Base-by-base conservation (phyloP, 257 asterid genomes). In the Nicotiana noctiflora region DNA sequence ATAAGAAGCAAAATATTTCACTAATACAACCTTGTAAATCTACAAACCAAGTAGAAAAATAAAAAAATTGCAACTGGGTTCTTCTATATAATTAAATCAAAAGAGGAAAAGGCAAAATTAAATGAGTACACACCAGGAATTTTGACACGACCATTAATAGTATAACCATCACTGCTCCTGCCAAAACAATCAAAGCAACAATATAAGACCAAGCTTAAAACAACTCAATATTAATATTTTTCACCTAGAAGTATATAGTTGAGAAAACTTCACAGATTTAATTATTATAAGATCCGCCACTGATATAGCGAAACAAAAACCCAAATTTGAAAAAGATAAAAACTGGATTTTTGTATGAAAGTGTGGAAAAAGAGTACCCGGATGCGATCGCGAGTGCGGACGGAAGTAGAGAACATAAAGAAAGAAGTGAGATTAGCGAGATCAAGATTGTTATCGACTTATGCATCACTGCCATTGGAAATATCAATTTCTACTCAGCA, bases 81-180 rank as follows among this genome's bases (percentile, higher is more conserved):
- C 31, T 65, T 65, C 25, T 65, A 29, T 31, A 9, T 65, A 65
- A 31, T 8, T 14, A 3, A 65, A 65, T 31, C 44, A 32, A 23
- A 23, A 23, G n/a, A 25, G 44, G 27, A 17, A 14, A 27, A 10
- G 25, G 80, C 4, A 18, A 60, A 60, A 40, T n/a, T 27, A 49
- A 51, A 65, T 29, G 49, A 79, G 19, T 29, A 51, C 44, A 44
- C 63, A 87, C 89, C 89, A 77, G 88, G 84, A 51, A 87, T 64
- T 83, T 84, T 87, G 18, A 84, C 86, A 44, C 86, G 84, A 10
- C 89, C 89, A 56, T 81, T 87, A 29, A 85, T 87, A 32, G 85
- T 74, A 37, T 81, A 81, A n/a, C 86, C 86, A 81, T 82, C 88
- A 60, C 63, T 77, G 25, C 62, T 83, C 82, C 90, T 87, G 79